Evolutionary conservation across 2,329 filamentous ascomycete genomes (phyloP).

Genomic region (Achaetomium macrosporum): DNA sequence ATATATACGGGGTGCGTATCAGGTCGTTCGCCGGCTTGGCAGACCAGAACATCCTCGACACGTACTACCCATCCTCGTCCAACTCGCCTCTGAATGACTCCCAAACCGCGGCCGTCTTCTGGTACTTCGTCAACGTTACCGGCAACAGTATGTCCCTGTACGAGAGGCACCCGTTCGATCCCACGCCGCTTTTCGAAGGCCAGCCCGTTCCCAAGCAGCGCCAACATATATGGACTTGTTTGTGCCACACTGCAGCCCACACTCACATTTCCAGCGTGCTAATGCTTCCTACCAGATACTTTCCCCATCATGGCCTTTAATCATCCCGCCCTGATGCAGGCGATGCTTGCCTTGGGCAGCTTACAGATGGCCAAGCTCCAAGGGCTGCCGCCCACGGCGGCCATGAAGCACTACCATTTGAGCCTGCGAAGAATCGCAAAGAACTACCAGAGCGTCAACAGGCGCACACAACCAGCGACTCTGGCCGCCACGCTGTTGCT

Average conservation of each 20-base stretch:
- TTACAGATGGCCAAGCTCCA: constrained; percentile 84
- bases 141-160: constrained; percentile 82
- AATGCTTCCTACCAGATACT: constrained; percentile 48
- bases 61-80: constrained; percentile 59
- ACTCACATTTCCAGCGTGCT: background rate
- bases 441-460: constrained; percentile 63
- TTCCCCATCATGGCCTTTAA: constrained; percentile 78
- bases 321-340: constrained; percentile 81
- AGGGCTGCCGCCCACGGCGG: constrained; percentile 65
- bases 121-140: constrained; percentile 86
- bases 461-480: constrained; percentile 70
- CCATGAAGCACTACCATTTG: constrained; percentile 87
- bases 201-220: constrained; percentile 56
- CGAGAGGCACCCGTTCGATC: constrained; percentile 73
- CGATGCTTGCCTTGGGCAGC: constrained; percentile 81
- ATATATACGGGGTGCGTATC: constrained; percentile 41
- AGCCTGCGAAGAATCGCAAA: constrained; percentile 72
- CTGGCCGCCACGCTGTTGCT: constrained; percentile 83
- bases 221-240: constrained; percentile 60
- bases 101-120: constrained; percentile 76
- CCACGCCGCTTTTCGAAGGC: constrained; percentile 59
- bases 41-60: constrained; percentile 50
- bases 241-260: constrained; percentile 13
- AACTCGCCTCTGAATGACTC: constrained; percentile 73
- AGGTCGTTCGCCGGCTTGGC: constrained; percentile 46